Evolutionary conservation across 257 asterid genomes (phyloP), one percentile per base, ranked within the genome.

Genomic region (Jacaranda copaia): DNA sequence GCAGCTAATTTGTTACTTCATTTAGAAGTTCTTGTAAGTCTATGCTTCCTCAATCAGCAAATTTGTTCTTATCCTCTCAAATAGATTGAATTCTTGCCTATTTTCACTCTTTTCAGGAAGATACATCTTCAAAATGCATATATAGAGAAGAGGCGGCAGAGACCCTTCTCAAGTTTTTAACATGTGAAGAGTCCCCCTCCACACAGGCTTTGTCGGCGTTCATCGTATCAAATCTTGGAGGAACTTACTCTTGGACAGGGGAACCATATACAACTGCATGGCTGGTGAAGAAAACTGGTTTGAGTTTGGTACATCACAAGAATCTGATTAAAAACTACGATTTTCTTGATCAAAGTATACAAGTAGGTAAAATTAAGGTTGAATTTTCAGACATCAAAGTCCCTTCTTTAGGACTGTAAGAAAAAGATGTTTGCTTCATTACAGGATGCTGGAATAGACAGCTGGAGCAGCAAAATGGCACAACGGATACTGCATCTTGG

Each of bases 1-100:
- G 97, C 99, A 78, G 97, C 98, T 69, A 89, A 89, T 78, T 80
- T 92, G 87, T 79, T 92, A 45, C 93, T 94, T 68, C 99, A 94
- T 72, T 81, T 91, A 75, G 92, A 91, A 81, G 88, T 81, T 72
- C 89, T 91, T 79, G 99, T 94, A 81, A 82, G 89, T 81, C 43
- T n/a, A 39, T 38, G n/a, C 46, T 4, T 12, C 32, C 32, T 25
- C 32, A 25, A 25, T 25, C 32, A 25, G 32, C 32, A 25, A 25
- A 25, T 25, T 25, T 25, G 32, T 2, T 25, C 32, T 25, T 25
- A 25, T 25, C 32, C 32, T 45, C 51, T 62, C 46, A 40, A 12
- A 12, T 15, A 38, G 18, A 20, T 36, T 61, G 12, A 68, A 25
- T 20, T 10, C 18, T 51, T 63, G 48, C 80, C 70, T 15, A 76